phyloP scores from a whole-genome alignment of 2,329 filamentous ascomycete species.

The Colletotrichum sp. region DNA sequence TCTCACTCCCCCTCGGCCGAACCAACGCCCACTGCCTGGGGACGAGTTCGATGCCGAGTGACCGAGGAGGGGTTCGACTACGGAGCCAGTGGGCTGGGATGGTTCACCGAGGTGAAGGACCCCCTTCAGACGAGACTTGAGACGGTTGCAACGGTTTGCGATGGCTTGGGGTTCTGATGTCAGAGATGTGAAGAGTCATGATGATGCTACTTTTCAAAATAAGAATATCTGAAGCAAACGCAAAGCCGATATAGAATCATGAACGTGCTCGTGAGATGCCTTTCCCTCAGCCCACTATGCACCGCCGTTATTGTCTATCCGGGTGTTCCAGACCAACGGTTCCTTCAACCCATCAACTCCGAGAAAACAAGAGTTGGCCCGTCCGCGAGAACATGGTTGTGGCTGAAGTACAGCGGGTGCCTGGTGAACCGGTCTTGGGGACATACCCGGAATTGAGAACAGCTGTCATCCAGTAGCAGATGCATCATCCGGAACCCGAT shows the following conservation, averaged over 20 bases:
- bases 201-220: neutral
- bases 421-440: neutral
- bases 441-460: neutral
- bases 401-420: neutral
- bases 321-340: neutral
- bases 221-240: neutral
- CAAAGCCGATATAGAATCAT: too few relatives aligned
- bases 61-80: neutral
- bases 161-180: neutral
- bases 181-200: neutral
- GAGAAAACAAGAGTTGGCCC: constrained; percentile 12
- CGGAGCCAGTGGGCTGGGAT: neutral
- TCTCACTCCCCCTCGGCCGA: neutral
- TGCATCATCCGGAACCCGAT: neutral
- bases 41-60: neutral
- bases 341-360: neutral
- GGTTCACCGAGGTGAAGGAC: neutral
- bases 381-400: neutral
- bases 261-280: neutral
- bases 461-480: neutral
- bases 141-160: neutral
- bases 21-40: neutral
- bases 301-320: neutral
- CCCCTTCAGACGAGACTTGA: neutral
- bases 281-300: neutral